Conservation (phyloP, 768 basidiomycete genomes). For the Pseudohyphozyma bogoriensis region DNA sequence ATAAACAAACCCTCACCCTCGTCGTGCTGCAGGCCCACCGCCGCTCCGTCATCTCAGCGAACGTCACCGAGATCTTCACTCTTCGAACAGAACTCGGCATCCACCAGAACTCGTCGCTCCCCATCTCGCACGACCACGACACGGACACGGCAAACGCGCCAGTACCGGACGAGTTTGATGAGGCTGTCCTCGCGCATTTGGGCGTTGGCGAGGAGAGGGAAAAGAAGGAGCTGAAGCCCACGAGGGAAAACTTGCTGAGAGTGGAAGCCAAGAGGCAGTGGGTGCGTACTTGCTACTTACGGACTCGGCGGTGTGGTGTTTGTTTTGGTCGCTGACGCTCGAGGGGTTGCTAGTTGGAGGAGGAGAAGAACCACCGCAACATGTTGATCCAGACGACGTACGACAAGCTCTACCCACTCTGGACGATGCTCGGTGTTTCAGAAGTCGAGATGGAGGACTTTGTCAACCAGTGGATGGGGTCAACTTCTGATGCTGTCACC, state of each 20-base stretch:
- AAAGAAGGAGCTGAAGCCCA: conserved; percentile 70
- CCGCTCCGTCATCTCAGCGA: conserved; percentile 51
- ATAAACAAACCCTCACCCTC: not conserved
- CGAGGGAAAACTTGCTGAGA: conserved; percentile 62
- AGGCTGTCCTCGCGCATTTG: conserved; percentile 28
- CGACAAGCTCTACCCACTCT: conserved; percentile 81
- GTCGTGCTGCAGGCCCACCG: conserved; percentile 51
- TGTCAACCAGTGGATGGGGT: conserved; percentile 65
- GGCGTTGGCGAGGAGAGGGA: conserved; percentile 41
- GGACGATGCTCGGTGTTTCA: conserved; percentile 71
- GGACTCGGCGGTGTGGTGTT: not conserved
- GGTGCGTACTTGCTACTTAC: conserved; percentile 14
- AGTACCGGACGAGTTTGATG: conserved; percentile 28
- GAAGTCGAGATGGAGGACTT: conserved; percentile 83
- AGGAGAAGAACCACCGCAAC: conserved; percentile 64
- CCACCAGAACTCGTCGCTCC: conserved; percentile 30
- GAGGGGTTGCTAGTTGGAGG: conserved; percentile 46
- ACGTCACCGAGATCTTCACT: conserved; percentile 70
- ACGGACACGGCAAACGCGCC: not conserved
- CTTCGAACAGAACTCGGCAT: conserved; percentile 74
- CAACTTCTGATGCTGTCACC: conserved; percentile 60
- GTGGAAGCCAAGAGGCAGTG: conserved; percentile 47
- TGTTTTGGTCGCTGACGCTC: not conserved
- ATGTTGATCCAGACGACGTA: conserved; percentile 84
- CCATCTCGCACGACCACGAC: not conserved